Percentiles rank a stretch among this genome's conserved stretches.
phyloP scores from a whole-genome alignment of 2,329 filamentous ascomycete species.

The Rhytidhysteron rufulum region DNA sequence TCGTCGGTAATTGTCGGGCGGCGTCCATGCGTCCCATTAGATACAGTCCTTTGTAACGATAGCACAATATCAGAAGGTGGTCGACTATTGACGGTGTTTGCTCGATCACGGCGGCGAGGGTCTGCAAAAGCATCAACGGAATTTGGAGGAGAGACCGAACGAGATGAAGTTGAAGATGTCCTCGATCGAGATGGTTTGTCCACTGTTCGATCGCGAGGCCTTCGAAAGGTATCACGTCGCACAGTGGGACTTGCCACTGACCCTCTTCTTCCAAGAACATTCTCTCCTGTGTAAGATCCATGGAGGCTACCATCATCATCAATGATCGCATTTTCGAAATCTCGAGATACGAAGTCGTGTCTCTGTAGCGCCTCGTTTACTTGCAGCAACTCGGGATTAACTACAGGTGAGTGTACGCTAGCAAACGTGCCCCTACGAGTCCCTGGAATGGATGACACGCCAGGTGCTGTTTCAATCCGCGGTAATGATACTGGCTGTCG shows the following conservation, averaged over 20 bases:
- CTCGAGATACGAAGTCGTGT: conserved; percentile 54
- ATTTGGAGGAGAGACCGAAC: conserved; percentile 84
- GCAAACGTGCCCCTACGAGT: conserved; percentile 69
- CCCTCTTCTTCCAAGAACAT: conserved; percentile 47
- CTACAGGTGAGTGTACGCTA: conserved; percentile 50
- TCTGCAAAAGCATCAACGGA: conserved; percentile 97
- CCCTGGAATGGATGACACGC: conserved; percentile 35
- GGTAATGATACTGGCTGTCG: conserved; percentile 60
- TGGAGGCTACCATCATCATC: conserved; percentile 60
- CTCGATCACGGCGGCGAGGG: conserved; percentile 76
- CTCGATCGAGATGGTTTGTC: conserved; percentile 39
- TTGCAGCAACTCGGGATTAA: conserved; percentile 35
- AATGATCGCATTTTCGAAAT: conserved; percentile 81
- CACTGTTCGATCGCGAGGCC: conserved; percentile 31
- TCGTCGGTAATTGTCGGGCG: conserved; percentile 58
- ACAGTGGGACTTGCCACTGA: conserved; percentile 39
- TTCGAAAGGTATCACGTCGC: conserved; percentile 43
- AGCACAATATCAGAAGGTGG: conserved; percentile 50
- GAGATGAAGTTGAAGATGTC: conserved; percentile 51
- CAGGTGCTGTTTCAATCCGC: conserved; percentile 55
- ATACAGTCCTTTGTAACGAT: conserved; percentile 66
- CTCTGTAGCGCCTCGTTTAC: conserved; percentile 44
- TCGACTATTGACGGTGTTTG: conserved; percentile 61
- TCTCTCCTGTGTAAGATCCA: conserved; percentile 28
- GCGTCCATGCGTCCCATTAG: conserved; percentile 61